Conservation (phyloP, 352 stramenopile genomes). For the Peronospora destructor region DNA sequence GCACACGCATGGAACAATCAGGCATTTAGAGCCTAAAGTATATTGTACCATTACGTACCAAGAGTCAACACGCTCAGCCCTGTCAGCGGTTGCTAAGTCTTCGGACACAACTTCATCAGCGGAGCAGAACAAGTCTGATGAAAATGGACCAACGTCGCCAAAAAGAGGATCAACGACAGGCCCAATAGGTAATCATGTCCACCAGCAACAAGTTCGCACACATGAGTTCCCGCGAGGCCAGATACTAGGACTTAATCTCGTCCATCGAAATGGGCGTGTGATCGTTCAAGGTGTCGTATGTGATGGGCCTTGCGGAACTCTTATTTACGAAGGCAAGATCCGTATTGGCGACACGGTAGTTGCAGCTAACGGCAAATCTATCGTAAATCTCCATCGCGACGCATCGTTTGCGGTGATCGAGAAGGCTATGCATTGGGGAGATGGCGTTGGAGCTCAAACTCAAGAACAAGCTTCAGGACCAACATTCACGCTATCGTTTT, state of each 20-base stretch:
- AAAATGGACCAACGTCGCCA: conserved; percentile 6
- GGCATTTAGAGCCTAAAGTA: conserved; percentile 48
- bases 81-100: conserved; percentile 55
- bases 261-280: conserved; percentile 70
- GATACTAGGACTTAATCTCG: conserved; percentile 70
- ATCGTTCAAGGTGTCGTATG: conserved; percentile 70
- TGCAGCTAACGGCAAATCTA: conserved; percentile 68
- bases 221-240: conserved; percentile 49
- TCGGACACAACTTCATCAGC: conserved; percentile 11
- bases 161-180: conserved; percentile 6
- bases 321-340: conserved; percentile 62
- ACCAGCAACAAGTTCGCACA: conserved; percentile 54
- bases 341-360: conserved; percentile 74
- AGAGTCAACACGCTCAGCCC: conserved; percentile 65
- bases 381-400: conserved; percentile 77
- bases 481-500: conserved; percentile 63
- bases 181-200: conserved; percentile 15
- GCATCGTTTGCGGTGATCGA: conserved; percentile 74
- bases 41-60: conserved; percentile 81
- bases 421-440: conserved; percentile 39
- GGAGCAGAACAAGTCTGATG: conserved; percentile 13
- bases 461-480: conserved; percentile 12
- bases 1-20: conserved; percentile 21
- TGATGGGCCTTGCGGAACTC: conserved; percentile 48
- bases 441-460: conserved; percentile 13